phyloP scores from a whole-genome alignment of 768 basidiomycete species.

The Naganishia onofrii region DNA sequence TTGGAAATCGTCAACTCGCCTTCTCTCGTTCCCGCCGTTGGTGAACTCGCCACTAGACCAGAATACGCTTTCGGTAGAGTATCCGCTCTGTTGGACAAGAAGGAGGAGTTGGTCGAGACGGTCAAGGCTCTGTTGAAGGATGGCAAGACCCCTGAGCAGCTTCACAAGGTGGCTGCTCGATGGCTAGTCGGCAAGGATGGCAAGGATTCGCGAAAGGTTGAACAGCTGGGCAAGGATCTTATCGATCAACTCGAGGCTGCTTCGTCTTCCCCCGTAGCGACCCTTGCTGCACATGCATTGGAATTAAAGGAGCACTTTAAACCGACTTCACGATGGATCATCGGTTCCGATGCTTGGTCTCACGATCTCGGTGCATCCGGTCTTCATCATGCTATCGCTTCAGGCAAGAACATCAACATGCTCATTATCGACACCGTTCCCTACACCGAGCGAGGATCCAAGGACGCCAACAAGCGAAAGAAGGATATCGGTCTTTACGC shows the following conservation, averaged over 20 bases:
- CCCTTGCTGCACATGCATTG: conserved; percentile 61
- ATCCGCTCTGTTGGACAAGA: conserved; percentile 72
- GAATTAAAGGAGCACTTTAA: conserved; percentile 63
- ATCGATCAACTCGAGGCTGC: conserved; percentile 25
- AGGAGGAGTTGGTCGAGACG: conserved; percentile 64
- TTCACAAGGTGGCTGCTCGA: conserved; percentile 66
- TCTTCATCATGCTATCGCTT: conserved; percentile 88
- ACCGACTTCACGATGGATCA: conserved; percentile 83
- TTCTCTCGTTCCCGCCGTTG: conserved; percentile 62
- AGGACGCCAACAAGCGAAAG: conserved; percentile 74
- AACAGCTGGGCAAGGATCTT: conserved; percentile 59
- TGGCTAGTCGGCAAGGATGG: conserved; percentile 81
- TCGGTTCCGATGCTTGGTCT: conserved; percentile 97
- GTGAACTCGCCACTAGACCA: conserved; percentile 77
- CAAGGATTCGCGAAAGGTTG: conserved; percentile 58
- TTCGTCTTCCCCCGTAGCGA: conserved; percentile 44
- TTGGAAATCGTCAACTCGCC: conserved; percentile 85
- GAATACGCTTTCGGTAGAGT: conserved; percentile 92
- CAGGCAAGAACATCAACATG: conserved; percentile 86
- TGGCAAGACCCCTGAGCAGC: conserved; percentile 57
- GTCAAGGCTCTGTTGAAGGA: conserved; percentile 64
- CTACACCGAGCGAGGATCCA: conserved; percentile 71
- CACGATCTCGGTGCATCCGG: conserved; percentile 95
- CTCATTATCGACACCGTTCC: conserved; percentile 90
- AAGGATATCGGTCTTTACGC: conserved; percentile 97